A percentile compares a stretch with the other conserved stretches of the same genome.
These are phyloP conservation scores for Auxenochlorella pyrenoidosa DNA, from an alignment of 139 green algal genomes.

Conservation along the genomic window DNA sequence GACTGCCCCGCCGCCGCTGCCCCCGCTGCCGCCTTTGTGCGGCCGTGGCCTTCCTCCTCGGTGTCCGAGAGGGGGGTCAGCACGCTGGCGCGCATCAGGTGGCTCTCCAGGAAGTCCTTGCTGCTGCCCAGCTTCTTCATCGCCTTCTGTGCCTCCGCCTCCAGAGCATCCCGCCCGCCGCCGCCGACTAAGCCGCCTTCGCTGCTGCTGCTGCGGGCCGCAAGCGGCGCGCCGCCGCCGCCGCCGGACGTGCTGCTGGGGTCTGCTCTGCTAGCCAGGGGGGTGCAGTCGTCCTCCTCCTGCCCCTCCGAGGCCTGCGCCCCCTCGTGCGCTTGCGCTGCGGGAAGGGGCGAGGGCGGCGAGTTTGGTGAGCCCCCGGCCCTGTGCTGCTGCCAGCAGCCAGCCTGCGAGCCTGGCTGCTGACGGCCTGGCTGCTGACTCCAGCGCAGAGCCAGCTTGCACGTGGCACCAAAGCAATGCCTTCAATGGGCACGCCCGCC, in stretches of 20 bases:
- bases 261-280: neutral
- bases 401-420: too few relatives aligned
- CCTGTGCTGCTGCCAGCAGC: too few relatives aligned
- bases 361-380: neutral
- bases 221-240: neutral
- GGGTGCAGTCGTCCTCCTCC: neutral
- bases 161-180: neutral
- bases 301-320: neutral
- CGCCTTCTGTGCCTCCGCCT: neutral
- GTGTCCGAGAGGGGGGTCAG: neutral
- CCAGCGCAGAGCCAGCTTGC: too few relatives aligned
- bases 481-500: too few relatives aligned
- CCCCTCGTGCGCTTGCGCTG: neutral
- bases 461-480: too few relatives aligned
- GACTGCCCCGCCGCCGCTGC: neutral
- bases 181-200: neutral
- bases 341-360: neutral
- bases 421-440: too few relatives aligned
- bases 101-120: slow-evolving; percentile 40
- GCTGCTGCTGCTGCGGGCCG: neutral
- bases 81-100: slow-evolving; percentile 28
- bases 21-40: neutral
- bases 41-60: neutral
- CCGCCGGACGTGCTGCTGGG: neutral
- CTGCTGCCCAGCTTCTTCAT: slow-evolving; percentile 30